Base-by-base conservation (phyloP, 2,329 filamentous ascomycete species). In the Paecilomyces sp. region DNA sequence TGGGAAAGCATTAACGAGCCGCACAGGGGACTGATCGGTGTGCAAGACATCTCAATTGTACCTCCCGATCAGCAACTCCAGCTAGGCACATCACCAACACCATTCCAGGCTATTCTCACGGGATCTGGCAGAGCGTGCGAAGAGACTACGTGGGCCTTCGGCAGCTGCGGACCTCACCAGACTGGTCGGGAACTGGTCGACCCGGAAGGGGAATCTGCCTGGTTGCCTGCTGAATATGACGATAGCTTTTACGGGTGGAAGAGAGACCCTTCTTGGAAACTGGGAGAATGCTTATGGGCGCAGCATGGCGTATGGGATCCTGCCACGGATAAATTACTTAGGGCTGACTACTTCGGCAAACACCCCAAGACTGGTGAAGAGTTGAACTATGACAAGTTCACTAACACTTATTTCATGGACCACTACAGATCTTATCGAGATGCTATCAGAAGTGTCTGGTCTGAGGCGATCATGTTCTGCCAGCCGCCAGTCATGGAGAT, bases 1-100 rank as follows among this genome's bases (percentile, higher is more conserved):
- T 99, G 93, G 90, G 94, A 99, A 79, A 96, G 87, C 69, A 80
- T 97, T 75, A 99, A 99, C 70, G 94, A 99, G 75, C 94, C 94
- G 0, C 94, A 95, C 73, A 85, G 90, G 69, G 93, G 95, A 25
- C 81, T 97, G 70, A 85, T 95, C 55, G 92, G 92, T 12, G 88
- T 90, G 70, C 83, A 87, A 61, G 92, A 97, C 71, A 81, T 99
- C 56, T 89, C 87, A 22, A 81, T 85, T 9, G 88, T 97, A 57
- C 94, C 94, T 0, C 83, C 85, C 60, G 91, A 96, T 60, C 92
- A 97, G 70, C 91, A 92, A 56, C 79, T 97, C 56, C 91, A 96
- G 70, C 95, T 97, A 72, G 92, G 92, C 15, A 96, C 92, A 3
- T 91, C 89, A 25, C 94, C 94, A 25, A 97, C 94, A 3, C 88